phyloP scores from a whole-genome alignment of 2,329 filamentous ascomycete species.

The Lasiodiplodia citricola region DNA sequence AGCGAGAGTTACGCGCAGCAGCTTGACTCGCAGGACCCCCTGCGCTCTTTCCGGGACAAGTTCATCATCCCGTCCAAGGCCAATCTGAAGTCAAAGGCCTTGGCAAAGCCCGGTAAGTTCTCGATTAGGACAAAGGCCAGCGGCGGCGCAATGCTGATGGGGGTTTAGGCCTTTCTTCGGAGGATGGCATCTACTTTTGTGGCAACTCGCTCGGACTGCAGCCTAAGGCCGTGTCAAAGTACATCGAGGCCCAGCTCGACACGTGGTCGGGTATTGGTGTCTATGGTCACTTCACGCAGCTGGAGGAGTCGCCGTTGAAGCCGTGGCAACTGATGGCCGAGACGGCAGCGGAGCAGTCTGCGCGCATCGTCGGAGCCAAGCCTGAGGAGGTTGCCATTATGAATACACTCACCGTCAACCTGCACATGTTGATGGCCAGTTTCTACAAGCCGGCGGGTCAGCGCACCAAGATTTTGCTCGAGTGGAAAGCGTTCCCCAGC shows the following conservation, averaged over 20 bases:
- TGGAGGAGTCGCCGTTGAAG: slow-evolving; percentile 25
- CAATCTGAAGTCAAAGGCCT: slow-evolving; percentile 8
- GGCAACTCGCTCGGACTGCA: slow-evolving; percentile 29
- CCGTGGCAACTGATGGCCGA: slow-evolving; percentile 27
- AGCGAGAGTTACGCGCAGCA: slow-evolving; percentile 12
- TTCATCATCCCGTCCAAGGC: slow-evolving; percentile 27
- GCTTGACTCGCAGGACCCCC: slow-evolving; percentile 23
- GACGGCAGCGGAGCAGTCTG: slow-evolving; percentile 17
- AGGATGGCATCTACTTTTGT: slow-evolving; percentile 28
- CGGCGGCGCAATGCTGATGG: background rate
- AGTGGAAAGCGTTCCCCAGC: slow-evolving; percentile 29
- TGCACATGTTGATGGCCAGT: slow-evolving; percentile 28
- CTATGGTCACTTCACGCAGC: slow-evolving; percentile 26
- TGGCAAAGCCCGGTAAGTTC: slow-evolving; percentile 15
- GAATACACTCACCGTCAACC: slow-evolving; percentile 27
- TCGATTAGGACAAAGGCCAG: background rate
- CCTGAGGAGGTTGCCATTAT: slow-evolving; percentile 28
- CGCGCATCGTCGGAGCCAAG: slow-evolving; percentile 26
- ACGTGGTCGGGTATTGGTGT: slow-evolving; percentile 27
- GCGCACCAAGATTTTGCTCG: slow-evolving; percentile 27
- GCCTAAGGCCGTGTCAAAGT: slow-evolving; percentile 24
- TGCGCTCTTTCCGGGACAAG: slow-evolving; percentile 24
- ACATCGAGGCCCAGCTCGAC: slow-evolving; percentile 28
- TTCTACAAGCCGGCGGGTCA: slow-evolving; percentile 26
- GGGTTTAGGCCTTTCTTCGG: background rate